Base-by-base conservation (phyloP, 495 filamentous ascomycete genomes). In the Parachaetomium inaequale region DNA sequence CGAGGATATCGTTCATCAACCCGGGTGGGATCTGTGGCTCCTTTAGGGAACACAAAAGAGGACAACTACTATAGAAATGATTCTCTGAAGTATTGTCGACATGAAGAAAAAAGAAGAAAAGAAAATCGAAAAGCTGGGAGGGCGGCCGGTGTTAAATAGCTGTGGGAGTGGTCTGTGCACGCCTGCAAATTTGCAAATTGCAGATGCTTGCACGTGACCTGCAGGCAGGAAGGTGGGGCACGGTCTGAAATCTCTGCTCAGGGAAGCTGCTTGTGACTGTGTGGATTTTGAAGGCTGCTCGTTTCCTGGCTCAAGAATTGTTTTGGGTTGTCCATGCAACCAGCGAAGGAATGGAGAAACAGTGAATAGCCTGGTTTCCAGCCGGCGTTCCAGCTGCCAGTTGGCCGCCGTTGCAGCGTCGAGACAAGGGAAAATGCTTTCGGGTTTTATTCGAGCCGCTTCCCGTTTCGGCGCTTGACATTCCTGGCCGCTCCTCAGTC, bases 61-160 rank as follows among this genome's bases (percentile, higher is more conserved):
- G 85, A 88, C 86, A 82, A 88, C 79, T 86, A 89, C 88, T 91
- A 87, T 90, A 90, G 84, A 91, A 90, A 88, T 89, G 88, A 91
- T 91, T 89, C 87, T 90, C 86, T 75, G 74, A 85, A 83, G 82
- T 85, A 87, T 84, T 85, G 83, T 87, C 84, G 84, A 63, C 62
- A 63, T 63, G 56, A 64, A 31, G 51, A 60, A 64, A 61, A 60
- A 61, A 61, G 52, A 61, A 49, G 31, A 60, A 64, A 64, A 56
- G 52, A 52, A 23, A 50, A 45, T 38, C 11, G 14, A 61, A 57
- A 64, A 31, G 29, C 0, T n/a, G 52, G 63, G 6, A 51, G 25
- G n/a, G 15, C 7, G 11, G 34, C 0, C 2, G 19, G 0, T 0
- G 2, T 38, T 60, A 56, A 55, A 46, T 61, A 61, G 8, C 0